Conservation (phyloP, 2,329 filamentous ascomycete species). For the Colletotrichum lupini region DNA sequence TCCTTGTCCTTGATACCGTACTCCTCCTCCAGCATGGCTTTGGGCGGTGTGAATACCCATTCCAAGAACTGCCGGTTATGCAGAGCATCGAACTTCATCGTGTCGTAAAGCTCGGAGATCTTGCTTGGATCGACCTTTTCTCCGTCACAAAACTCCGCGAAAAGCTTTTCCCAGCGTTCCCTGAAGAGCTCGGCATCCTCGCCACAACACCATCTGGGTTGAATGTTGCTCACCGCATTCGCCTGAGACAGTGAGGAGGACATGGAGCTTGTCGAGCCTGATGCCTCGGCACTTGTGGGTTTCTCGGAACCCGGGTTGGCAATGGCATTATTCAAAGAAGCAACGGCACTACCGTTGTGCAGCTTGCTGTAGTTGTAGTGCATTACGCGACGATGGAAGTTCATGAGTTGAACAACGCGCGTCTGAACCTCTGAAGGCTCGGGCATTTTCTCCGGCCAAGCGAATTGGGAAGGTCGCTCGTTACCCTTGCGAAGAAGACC, state of each 20-base stretch:
- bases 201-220: constrained; percentile 94
- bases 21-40: constrained; percentile 80
- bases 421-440: constrained; percentile 94
- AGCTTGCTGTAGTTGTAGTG: constrained; percentile 90
- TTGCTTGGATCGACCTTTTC: constrained; percentile 99
- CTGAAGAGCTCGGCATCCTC: constrained; percentile 95
- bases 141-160: constrained; percentile 93
- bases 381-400: constrained; percentile 96
- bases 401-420: constrained; percentile 95
- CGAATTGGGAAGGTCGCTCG: constrained; percentile 92
- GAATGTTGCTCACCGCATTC: constrained; percentile 76
- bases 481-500: constrained; percentile 91
- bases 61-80: constrained; percentile 97
- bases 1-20: constrained; percentile 54
- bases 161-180: constrained; percentile 98
- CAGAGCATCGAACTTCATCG: constrained; percentile 98
- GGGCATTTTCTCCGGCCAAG: constrained; percentile 96
- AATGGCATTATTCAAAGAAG: constrained; percentile 69
- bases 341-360: constrained; percentile 70
- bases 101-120: constrained; percentile 97
- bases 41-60: constrained; percentile 94
- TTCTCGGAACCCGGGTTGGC: constrained; percentile 63
- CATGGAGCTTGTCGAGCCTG: constrained; percentile 50
- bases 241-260: constrained; percentile 67
- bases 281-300: constrained; percentile 50